Percentiles rank a stretch among this genome's conserved stretches.
Evolutionary conservation across 2,329 filamentous ascomycete genomes (phyloP).

Genomic region (Colletotrichum euphorbiae): DNA sequence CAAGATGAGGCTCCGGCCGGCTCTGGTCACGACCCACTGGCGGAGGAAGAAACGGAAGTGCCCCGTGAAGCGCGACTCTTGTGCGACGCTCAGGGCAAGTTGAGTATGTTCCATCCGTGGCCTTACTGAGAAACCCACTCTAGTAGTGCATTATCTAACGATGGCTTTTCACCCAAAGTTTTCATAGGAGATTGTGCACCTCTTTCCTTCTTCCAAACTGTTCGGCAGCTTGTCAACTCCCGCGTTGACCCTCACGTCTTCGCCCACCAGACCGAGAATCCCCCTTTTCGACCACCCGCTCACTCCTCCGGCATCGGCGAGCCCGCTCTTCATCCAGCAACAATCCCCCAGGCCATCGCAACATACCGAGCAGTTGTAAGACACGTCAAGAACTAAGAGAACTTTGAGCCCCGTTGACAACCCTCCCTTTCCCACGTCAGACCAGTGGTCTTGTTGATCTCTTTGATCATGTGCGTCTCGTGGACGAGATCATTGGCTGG

Average conservation of each 20-base stretch:
- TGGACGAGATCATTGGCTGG: slow-evolving; percentile 57
- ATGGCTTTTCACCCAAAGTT: slow-evolving; percentile 41
- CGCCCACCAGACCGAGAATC: slow-evolving; percentile 58
- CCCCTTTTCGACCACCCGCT: slow-evolving; percentile 54
- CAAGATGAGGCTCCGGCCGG: not conserved
- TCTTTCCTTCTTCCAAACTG: slow-evolving; percentile 66
- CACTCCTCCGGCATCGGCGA: slow-evolving; percentile 34
- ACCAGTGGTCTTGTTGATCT: slow-evolving; percentile 62
- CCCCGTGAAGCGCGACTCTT: slow-evolving; percentile 64
- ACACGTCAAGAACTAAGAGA: not conserved
- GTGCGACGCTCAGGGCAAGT: slow-evolving; percentile 63
- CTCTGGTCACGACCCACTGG: slow-evolving; percentile 43
- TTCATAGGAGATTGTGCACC: slow-evolving; percentile 69
- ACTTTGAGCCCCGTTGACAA: slow-evolving; percentile 2
- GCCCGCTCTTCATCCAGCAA: slow-evolving; percentile 41
- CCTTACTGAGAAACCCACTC: not conserved
- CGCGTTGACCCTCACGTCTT: slow-evolving; percentile 63
- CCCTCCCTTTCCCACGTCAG: slow-evolving; percentile 28
- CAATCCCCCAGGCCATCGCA: slow-evolving; percentile 40
- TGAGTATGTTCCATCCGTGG: slow-evolving; percentile 45
- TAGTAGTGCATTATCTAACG: not conserved
- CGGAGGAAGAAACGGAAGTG: slow-evolving; percentile 66
- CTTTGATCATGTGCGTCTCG: slow-evolving; percentile 56
- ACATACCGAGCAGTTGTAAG: slow-evolving; percentile 43
- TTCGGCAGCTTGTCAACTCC: slow-evolving; percentile 63